Evolutionary conservation across 2,329 filamentous ascomycete species (phyloP), one percentile per base, ranked within the genome.

Genomic region (Botryosphaeria dothidea): DNA sequence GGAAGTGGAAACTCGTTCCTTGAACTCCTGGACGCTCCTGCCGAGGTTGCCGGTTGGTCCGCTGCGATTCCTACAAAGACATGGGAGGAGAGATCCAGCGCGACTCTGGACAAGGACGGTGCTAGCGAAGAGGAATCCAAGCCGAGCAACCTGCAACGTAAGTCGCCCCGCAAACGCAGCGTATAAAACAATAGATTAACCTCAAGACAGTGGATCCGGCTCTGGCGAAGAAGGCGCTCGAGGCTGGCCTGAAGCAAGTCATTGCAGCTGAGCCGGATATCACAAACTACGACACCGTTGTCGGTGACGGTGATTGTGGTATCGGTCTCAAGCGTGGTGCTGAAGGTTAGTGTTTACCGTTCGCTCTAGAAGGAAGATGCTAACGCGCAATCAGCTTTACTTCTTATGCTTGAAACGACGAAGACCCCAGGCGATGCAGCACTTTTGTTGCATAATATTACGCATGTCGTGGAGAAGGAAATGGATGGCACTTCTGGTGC

Each of bases 271-370:
- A 92, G 71, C 84, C 87, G 8, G 83, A 88, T 46, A 81, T 91
- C 63, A 91, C 89, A 11, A 84, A 80, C 63, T 91, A 85, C 72
- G 89, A 91, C 73, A 96, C 92, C 0, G 87, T 95, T 13, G 92
- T 96, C 25, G 93, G 93, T 46, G 93, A 97, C 73, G 93, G 93
- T 52, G 93, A 97, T 78, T 97, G 93, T 72, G 93, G 93, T 9
- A 91, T 92, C 65, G 92, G 92, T 4, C 82, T 97, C 67, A 92
- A 92, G 81, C 88, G 92, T 67, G 93, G 93, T 56, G 92, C 93
- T n/a, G 90, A 96, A 83, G 87, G 76, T 77, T 65, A 61, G 54
- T 43, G n/a, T 15, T 34, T 19, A 17, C 15, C 19, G 13, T 15
- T 52, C 15, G 11, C 5, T 23, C 31, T 34, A 21, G 9, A n/a